Base-by-base conservation (phyloP, 176 grass and related monocot species). In the Poa annua region DNA sequence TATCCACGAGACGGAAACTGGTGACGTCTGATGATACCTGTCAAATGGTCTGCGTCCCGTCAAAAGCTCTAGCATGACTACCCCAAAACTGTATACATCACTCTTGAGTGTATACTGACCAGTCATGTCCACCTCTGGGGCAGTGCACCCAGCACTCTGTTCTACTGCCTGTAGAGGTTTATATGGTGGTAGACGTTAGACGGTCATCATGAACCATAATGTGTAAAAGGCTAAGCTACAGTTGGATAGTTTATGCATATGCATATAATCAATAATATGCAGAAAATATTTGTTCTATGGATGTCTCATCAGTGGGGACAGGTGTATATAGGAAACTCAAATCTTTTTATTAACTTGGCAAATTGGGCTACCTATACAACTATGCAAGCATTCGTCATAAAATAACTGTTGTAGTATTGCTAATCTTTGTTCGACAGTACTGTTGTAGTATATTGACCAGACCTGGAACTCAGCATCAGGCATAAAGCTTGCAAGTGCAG, bases 41-140 rank as follows among this genome's bases (percentile, higher is more conserved):
- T 99, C 91, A 32, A 99, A 99, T 33, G 93, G 93, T 67, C 39
- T 96, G 10, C 89, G 89, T 33, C 96, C 96, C 0, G 96, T 99
- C 89, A 99, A 85, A 71, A 99, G 89, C 85, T 99, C 96, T 55
- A 99, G 84, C 96, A 99, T 99, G 81, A 99, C 91, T 39, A 96
- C 91, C 63, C 96, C 96, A 81, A 99, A 96, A 42, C 81, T 90
- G 87, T 99, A 99, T 17, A 99, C 89, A 80, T 99, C 96, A 62
- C 96, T 99, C 85, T 99, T 99, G 64, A 94, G 67, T 29, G 88
- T 99, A 77, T 96, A 94, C 78, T 94, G 87, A 45, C 89, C 93
- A 70, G 88, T 94, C 91, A 92, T 99, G 65, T 88, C 87, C 77
- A 92, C 89, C 80, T 99, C 96, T 19, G 91, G 96, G 54, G 93